Conservation (phyloP, 2,329 filamentous ascomycete species). For the Diaporthe batatas region DNA sequence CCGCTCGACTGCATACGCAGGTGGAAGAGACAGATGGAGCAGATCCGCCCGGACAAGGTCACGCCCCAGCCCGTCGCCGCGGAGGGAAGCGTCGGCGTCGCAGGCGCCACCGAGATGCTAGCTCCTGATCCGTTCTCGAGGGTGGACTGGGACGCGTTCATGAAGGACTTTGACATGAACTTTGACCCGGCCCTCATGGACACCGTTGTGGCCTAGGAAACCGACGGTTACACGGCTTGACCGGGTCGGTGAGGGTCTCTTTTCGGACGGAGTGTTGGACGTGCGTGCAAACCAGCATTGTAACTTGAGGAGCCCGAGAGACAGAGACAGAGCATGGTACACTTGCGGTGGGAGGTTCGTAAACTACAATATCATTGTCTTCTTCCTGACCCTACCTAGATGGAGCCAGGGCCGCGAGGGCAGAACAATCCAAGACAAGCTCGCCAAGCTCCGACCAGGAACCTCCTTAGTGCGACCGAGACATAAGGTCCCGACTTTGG, state of each 20-base stretch:
- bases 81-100: conserved; percentile 11
- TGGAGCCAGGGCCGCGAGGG: neutral
- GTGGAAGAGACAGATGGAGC: conserved; percentile 60
- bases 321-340: neutral
- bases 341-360: neutral
- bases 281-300: neutral
- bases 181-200: conserved; percentile 45
- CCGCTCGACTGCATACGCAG: conserved; percentile 63
- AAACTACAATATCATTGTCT: conserved; percentile 3
- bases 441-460: conserved; percentile 9
- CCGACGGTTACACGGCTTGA: no score
- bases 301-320: neutral
- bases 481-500: neutral
- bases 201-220: conserved; percentile 30
- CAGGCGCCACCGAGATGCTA: conserved; percentile 31
- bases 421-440: neutral
- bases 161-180: conserved; percentile 65
- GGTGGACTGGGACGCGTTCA: conserved; percentile 64
- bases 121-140: conserved; percentile 56
- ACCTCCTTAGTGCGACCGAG: neutral
- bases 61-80: conserved; percentile 27
- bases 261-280: neutral
- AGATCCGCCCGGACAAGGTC: conserved; percentile 52
- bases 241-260: neutral
- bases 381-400: conserved; percentile 1